Conservation (phyloP, 176 grass and related monocot species). For the Carex littledalei region DNA sequence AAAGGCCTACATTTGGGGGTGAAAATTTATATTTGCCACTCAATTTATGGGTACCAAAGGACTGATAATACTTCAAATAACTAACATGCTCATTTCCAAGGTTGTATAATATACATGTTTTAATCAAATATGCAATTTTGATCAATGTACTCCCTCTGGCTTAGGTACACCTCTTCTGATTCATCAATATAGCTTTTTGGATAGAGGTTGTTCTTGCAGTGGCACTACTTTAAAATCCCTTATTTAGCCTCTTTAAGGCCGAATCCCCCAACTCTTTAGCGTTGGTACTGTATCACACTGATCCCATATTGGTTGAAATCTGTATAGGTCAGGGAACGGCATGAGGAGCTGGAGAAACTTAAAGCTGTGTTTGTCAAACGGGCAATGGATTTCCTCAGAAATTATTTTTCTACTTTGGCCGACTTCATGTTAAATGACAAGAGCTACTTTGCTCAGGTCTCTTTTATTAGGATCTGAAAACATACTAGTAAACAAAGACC, state of each 20-base stretch:
- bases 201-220: background rate
- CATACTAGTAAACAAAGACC: background rate
- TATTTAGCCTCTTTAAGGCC: background rate
- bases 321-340: slow-evolving; percentile 70
- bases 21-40: background rate
- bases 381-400: slow-evolving; percentile 85
- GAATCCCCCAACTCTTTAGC: background rate
- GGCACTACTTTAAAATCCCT: background rate
- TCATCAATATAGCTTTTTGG: background rate
- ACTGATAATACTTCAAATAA: background rate
- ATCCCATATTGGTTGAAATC: background rate
- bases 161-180: too few species aligned
- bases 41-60: background rate
- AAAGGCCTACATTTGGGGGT: background rate
- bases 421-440: slow-evolving; percentile 99
- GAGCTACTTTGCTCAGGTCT: slow-evolving; percentile 96
- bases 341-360: slow-evolving; percentile 73
- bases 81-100: background rate
- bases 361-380: slow-evolving; percentile 77
- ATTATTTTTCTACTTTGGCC: slow-evolving; percentile 94
- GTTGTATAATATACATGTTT: background rate
- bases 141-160: too few species aligned
- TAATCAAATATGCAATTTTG: background rate
- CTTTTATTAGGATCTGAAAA: slow-evolving; percentile 7
- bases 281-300: background rate